Evolutionary conservation across 352 stramenopile genomes (phyloP), one percentile per base, ranked within the genome.

Genomic region (Phytophthora pluvialis): DNA sequence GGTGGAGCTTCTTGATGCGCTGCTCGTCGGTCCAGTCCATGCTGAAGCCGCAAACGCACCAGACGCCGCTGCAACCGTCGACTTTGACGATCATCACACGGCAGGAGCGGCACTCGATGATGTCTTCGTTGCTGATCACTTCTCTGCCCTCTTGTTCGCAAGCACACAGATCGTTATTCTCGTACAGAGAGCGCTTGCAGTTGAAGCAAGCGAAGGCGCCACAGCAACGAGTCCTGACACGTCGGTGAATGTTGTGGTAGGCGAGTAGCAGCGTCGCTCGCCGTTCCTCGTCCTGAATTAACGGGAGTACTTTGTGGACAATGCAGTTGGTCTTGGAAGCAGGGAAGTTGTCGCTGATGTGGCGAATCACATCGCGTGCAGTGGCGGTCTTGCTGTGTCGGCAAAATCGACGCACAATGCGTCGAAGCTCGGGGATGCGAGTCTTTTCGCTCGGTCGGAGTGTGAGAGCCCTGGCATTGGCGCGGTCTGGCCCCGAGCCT

Each of bases 71-170:
- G 45, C 78, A 87, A 1, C 72, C 75, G 26, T 87, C 78, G 16
- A 84, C 72, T 39, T 84, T 84, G 39, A 88, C 52, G 21, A 85
- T 51, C 60, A 75, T 81, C 16, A 80, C 69, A 25, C 71, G 75
- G 49, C 78, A 87, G 1, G 46, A 58, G 33, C 75, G 73, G 28
- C 75, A 84, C 29, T 80, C 61, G 13, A 80, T 29, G 15, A 70
- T 78, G 7, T 73, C 51, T 12, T 64, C 50, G 10, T 77, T 54
- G 7, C 32, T 18, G 7, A 62, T 42, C 42, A 70, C 58, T 38
- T 72, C 63, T 6, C 40, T 21, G 25, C 52, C 49, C 15, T 62
- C 48, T 15, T 36, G 28, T 57, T 72, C 63, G 26, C 63, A 67
- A 3, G 15, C 3, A 7, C 43, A 72, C 16, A 43, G n/a, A 2